Percentiles rank a stretch among this genome's conserved stretches.
Conservation (phyloP, 2,329 filamentous ascomycete genomes). For the Fusarium sp. region DNA sequence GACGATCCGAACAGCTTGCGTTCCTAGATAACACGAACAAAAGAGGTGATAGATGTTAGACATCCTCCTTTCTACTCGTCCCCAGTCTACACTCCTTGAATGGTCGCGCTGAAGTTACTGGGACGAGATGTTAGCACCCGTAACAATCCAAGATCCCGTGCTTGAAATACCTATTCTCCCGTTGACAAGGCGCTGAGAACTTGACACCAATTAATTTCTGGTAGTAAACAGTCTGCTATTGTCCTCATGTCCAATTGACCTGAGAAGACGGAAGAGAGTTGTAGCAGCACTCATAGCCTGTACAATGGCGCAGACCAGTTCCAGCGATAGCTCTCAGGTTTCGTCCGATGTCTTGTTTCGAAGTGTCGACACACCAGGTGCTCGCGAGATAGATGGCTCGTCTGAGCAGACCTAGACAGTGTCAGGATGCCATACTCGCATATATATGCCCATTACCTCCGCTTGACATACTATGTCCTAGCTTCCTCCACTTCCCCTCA, state of each 20-base stretch:
- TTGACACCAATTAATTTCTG: not conserved
- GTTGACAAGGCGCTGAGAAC: not conserved
- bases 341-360: not conserved
- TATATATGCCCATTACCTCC: not conserved
- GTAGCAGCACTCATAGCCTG: not conserved
- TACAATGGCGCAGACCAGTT: not conserved
- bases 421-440: not conserved
- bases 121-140: not conserved
- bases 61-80: not conserved
- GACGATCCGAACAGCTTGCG: not conserved
- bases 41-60: not conserved
- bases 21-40: not conserved
- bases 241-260: not conserved
- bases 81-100: not conserved
- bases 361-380: not conserved
- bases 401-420: not conserved
- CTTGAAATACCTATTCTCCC: not conserved
- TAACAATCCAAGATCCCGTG: not conserved
- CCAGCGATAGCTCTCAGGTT: not conserved
- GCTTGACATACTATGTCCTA: not conserved
- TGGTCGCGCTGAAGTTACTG: too few relatives aligned
- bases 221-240: not conserved
- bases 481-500: constrained; percentile 51
- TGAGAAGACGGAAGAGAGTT: not conserved
- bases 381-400: not conserved